Percentiles rank a stretch among this genome's conserved stretches.
Conservation (phyloP, 176 grass and related monocot species). For the Hyparrhenia diplandra region DNA sequence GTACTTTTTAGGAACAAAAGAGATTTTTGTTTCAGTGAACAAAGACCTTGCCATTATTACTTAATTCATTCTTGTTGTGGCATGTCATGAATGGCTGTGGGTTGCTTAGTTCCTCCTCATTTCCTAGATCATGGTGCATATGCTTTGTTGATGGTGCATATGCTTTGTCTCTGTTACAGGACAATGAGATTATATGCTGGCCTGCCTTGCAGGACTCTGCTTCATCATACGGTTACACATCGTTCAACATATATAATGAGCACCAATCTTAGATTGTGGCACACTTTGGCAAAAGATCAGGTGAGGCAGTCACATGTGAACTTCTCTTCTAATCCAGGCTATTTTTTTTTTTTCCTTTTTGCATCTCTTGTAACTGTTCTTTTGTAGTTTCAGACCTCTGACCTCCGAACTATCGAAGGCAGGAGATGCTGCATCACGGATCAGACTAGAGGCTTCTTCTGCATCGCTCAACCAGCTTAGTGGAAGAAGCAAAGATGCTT, state of each 20-base stretch:
- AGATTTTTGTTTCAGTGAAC: not conserved
- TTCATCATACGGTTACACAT: slow-evolving; percentile 57
- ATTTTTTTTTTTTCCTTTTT: not conserved
- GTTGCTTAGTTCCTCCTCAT: too few relatives aligned
- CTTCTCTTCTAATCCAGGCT: not conserved
- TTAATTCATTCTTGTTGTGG: too few relatives aligned
- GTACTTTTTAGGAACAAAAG: not conserved
- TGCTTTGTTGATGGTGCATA: not conserved
- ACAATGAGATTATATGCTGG: not conserved
- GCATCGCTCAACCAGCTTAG: slow-evolving; percentile 5
- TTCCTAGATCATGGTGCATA: too few relatives aligned
- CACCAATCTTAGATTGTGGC: too few relatives aligned
- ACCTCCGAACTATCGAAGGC: too few relatives aligned
- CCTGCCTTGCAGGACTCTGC: slow-evolving; percentile 33
- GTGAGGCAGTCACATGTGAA: slow-evolving; percentile 4
- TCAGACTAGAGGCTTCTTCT: too few relatives aligned
- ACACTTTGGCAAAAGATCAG: slow-evolving; percentile 20
- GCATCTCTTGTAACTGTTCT: not conserved
- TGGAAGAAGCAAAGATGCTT: slow-evolving; percentile 74
- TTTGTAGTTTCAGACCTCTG: not conserved
- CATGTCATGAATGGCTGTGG: too few relatives aligned
- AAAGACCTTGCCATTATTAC: too few relatives aligned
- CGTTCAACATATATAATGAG: slow-evolving; percentile 24
- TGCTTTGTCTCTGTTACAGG: too few relatives aligned
- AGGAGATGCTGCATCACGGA: too few relatives aligned